Evolutionary conservation across 768 basidiomycete species (phyloP).

Genomic region (Rhizopogon vulgaris): DNA sequence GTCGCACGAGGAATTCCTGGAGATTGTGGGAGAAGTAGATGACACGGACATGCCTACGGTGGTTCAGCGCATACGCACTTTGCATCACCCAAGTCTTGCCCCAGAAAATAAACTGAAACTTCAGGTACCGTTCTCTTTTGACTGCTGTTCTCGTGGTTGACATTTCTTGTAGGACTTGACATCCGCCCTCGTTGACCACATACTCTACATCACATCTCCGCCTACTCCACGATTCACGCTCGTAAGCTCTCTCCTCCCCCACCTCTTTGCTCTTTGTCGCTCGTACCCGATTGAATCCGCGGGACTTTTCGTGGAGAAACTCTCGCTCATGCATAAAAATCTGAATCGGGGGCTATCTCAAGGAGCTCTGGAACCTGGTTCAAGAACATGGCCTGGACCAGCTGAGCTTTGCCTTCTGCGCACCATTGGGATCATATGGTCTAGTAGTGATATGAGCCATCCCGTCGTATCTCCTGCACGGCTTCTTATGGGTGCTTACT

Average conservation of each 20-base stretch:
- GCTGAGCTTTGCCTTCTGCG: conserved; percentile 80
- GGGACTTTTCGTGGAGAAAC: conserved; percentile 72
- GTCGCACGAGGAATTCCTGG: conserved; percentile 85
- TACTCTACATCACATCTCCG: conserved; percentile 66
- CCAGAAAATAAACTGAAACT: conserved; percentile 89
- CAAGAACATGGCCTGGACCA: conserved; percentile 86
- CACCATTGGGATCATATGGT: conserved; percentile 79
- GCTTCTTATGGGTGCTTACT: conserved; percentile 86
- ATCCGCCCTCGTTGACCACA: conserved; percentile 80
- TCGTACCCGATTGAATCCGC: conserved; percentile 80
- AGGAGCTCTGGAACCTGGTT: conserved; percentile 50
- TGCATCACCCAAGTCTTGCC: conserved; percentile 90
- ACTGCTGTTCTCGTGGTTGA: neutral
- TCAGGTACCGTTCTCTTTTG: conserved; percentile 50
- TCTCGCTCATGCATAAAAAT: conserved; percentile 91
- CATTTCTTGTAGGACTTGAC: conserved; percentile 52
- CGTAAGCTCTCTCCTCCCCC: conserved; percentile 65
- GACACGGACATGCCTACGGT: conserved; percentile 74
- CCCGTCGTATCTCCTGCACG: conserved; percentile 82
- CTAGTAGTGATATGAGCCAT: conserved; percentile 92
- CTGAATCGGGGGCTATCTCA: conserved; percentile 73
- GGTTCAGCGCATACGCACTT: conserved; percentile 81
- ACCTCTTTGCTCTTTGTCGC: conserved; percentile 71
- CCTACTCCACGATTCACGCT: conserved; percentile 55
- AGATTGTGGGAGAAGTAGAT: conserved; percentile 64